phyloP scores from a whole-genome alignment of 164 flowering plant species.

The Vitis rupestris region DNA sequence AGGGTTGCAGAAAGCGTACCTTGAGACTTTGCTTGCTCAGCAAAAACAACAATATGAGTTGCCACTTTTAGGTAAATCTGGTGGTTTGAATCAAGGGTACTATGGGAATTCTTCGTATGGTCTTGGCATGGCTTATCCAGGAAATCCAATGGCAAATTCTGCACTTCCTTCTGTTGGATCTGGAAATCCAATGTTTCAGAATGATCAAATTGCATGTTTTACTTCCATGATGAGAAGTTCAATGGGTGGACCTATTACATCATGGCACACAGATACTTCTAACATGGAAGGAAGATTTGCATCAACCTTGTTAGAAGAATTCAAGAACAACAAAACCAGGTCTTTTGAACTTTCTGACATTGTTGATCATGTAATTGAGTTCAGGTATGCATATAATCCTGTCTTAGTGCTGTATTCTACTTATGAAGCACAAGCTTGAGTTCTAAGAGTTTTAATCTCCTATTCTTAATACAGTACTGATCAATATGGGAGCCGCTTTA shows the following conservation, averaged over 20 bases:
- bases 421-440: neutral
- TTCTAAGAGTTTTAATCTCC: conserved; percentile 7
- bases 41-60: conserved; percentile 56
- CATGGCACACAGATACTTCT: conserved; percentile 45
- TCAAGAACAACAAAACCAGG: conserved; percentile 71
- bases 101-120: conserved; percentile 45
- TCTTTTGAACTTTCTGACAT: conserved; percentile 81
- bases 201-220: conserved; percentile 37
- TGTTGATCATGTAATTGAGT: conserved; percentile 78
- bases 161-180: conserved; percentile 34
- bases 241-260: conserved; percentile 36
- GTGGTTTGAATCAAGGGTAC: conserved; percentile 41
- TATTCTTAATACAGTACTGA: conserved; percentile 53
- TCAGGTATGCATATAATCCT: conserved; percentile 53
- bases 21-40: conserved; percentile 53
- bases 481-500: conserved; percentile 88
- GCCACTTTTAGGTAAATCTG: conserved; percentile 35
- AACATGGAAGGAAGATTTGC: conserved; percentile 38
- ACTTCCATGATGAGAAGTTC: conserved; percentile 44
- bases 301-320: conserved; percentile 67
- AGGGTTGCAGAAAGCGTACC: conserved; percentile 55
- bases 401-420: conserved; percentile 7
- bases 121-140: conserved; percentile 42
- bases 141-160: conserved; percentile 31
- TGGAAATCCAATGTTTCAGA: conserved; percentile 38